Percentiles rank a stretch among this genome's conserved stretches.
Conservation (phyloP, 352 stramenopile species). For the Globisporangium barbulae region DNA sequence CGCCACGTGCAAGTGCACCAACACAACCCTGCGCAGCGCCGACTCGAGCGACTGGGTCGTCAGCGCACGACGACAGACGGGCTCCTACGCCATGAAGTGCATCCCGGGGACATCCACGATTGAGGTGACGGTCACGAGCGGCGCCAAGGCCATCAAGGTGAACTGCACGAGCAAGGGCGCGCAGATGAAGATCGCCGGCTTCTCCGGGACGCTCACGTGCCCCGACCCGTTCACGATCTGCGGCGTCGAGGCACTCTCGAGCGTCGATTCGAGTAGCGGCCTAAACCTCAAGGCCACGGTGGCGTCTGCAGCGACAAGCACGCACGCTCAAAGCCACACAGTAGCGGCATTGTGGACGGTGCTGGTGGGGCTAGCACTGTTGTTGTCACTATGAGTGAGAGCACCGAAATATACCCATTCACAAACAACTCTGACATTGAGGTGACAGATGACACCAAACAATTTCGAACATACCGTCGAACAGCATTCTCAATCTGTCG, state of each 20-base stretch:
- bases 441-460: no score
- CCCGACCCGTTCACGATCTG: slow-evolving; percentile 67
- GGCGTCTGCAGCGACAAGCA: neutral
- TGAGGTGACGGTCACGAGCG: slow-evolving; percentile 37
- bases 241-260: slow-evolving; percentile 6
- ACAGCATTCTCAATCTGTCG: no score
- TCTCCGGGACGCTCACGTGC: slow-evolving; percentile 53
- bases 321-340: neutral
- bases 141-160: slow-evolving; percentile 19
- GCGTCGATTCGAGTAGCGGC: neutral
- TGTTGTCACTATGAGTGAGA: no score
- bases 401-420: no score
- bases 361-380: neutral
- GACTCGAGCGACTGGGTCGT: slow-evolving; percentile 62
- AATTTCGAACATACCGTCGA: no score
- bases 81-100: slow-evolving; percentile 79
- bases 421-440: no score
- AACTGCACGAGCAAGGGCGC: slow-evolving; percentile 47
- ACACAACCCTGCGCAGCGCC: slow-evolving; percentile 55
- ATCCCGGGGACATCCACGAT: slow-evolving; percentile 26
- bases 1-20: slow-evolving; percentile 65
- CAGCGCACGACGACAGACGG: slow-evolving; percentile 52
- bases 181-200: slow-evolving; percentile 35
- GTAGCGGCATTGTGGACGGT: neutral
- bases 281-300: slow-evolving; percentile 2